Evolutionary conservation across 2,329 filamentous ascomycete species (phyloP).

Genomic region (Metarhizium sp.): DNA sequence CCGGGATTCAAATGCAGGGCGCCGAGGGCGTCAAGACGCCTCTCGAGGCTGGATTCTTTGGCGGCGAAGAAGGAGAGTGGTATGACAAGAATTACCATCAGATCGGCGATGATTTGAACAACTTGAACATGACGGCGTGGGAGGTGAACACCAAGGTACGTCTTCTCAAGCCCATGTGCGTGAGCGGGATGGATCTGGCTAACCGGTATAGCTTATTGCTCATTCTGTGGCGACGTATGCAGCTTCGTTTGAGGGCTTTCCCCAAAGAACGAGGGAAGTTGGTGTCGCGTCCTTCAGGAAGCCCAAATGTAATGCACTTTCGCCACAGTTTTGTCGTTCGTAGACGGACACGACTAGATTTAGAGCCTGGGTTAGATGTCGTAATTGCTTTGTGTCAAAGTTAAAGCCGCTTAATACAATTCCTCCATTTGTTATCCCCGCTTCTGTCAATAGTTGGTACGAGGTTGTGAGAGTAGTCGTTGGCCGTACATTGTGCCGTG

Average conservation of each 20-base stretch:
- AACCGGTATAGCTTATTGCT: conserved; percentile 46
- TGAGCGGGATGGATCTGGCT: neutral
- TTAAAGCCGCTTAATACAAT: no score
- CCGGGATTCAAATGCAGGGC: conserved; percentile 26
- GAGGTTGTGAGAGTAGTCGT: no score
- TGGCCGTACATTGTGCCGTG: no score
- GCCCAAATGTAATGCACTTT: conserved; percentile 9
- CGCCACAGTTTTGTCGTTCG: neutral
- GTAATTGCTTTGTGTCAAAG: neutral
- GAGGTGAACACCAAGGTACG: conserved; percentile 48
- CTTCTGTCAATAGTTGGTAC: no score
- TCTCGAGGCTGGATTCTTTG: conserved; percentile 56
- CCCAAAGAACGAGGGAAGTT: conserved; percentile 34
- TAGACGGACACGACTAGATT: neutral
- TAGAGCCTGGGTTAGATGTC: neutral
- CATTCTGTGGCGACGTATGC: conserved; percentile 66
- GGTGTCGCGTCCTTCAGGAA: conserved; percentile 8
- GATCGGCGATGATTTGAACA: conserved; percentile 48
- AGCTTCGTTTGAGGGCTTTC: conserved; percentile 55
- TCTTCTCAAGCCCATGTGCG: neutral
- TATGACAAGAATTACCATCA: conserved; percentile 54
- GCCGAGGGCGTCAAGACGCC: conserved; percentile 68
- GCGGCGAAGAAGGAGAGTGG: conserved; percentile 55
- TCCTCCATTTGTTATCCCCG: no score
- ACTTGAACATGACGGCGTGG: conserved; percentile 52